Evolutionary conservation across 176 grass and related monocot species (phyloP).

Genomic region (Aegilops speltoides): DNA sequence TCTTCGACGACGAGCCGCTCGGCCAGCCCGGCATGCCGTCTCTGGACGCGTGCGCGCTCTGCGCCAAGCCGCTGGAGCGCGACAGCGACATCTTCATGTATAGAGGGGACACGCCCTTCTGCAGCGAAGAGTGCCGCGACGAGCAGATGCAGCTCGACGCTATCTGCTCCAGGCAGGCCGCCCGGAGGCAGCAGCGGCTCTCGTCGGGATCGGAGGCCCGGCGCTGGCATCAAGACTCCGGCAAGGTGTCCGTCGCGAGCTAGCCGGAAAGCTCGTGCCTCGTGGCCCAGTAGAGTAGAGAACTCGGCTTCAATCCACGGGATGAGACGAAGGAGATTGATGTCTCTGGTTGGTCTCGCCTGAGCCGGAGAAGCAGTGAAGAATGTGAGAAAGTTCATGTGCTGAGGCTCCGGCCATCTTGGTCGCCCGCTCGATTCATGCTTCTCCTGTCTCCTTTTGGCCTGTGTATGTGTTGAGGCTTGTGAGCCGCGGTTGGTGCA

Average conservation of each 20-base stretch:
- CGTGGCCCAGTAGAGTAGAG: too few relatives aligned
- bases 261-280: neutral
- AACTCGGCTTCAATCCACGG: too few relatives aligned
- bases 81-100: constrained; percentile 70
- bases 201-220: neutral
- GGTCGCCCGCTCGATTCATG: neutral
- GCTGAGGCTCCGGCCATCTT: constrained; percentile 7
- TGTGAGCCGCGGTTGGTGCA: neutral
- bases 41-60: constrained; percentile 53
- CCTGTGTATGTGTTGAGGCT: neutral
- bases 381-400: neutral
- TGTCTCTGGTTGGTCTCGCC: neutral
- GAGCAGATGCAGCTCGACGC: constrained; percentile 54
- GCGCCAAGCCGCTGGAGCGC: constrained; percentile 38
- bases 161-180: neutral
- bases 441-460: neutral
- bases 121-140: constrained; percentile 61
- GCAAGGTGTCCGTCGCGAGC: neutral
- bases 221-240: neutral
- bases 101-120: constrained; percentile 65
- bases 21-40: neutral
- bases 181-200: neutral
- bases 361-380: neutral
- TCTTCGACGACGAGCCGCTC: constrained; percentile 39
- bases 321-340: neutral